Base-by-base conservation (phyloP, 1,284 basidiomycete species). In the Uromyces viciae-fabae region DNA sequence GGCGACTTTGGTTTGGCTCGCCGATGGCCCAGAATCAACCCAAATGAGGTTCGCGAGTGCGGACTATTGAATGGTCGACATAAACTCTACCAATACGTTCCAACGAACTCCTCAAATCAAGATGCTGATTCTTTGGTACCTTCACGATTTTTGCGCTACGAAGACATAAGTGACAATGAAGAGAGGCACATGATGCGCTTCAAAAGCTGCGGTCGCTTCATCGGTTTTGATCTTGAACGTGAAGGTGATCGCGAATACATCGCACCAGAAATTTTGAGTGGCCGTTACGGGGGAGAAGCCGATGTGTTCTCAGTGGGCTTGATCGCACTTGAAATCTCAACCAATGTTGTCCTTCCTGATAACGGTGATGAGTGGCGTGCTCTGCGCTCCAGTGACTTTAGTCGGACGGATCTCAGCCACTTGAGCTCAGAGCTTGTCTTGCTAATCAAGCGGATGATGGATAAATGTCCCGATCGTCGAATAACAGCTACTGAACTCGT, bases 271-370 rank as follows among this genome's bases (percentile, higher is more conserved):
- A 94, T 99, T 80, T 89, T 99, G 76, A 91, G 93, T 85, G 96
- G 95, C 38, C 89, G 89, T 77, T 99, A 98, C 86, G 91, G 95
- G 84, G 93, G 92, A 87, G 93, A 93, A 71, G 96, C 95, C 69
- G 97, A 99, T 88, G 91, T 99, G 76, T 99, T 98, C 89, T 94
- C 92, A 93, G 94, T 98, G 84, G 97, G 97, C 79, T 92, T 99
- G 89, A 93, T 94, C 83, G 90, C 98, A 86, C 90, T 99, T 62
- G 97, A 99, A 88, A 92, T 94, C 72, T 93, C 95, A 49, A 91
- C 94, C 83, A 98, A 98, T 86, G 95, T 99, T 83, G 91, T 96
- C 82, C 92, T 99, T 49, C 97, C 97, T 85, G 94, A 96, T 87
- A 89, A 95, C 91, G 96, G 98, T 84, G 94, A 94, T 83, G 90